Evolutionary conservation across 2,329 filamentous ascomycete species (phyloP).

Genomic region (Fusarium foetens): DNA sequence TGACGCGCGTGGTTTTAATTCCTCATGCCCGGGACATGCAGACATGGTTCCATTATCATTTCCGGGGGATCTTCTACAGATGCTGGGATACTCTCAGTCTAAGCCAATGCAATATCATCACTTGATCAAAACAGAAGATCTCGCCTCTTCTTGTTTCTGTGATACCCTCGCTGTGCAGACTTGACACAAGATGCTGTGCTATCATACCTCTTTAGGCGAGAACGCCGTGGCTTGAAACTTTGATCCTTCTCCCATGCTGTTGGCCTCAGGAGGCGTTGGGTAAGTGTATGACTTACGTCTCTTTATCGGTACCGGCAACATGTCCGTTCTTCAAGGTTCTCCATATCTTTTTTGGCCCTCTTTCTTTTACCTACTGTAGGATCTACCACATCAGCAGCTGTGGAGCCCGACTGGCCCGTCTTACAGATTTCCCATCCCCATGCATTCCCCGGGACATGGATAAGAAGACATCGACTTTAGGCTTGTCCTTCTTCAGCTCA

Average conservation of each 20-base stretch:
- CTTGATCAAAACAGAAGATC: not conserved
- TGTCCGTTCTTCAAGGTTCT: not conserved
- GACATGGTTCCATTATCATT: not conserved
- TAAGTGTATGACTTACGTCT: not conserved
- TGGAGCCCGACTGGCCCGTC: not conserved
- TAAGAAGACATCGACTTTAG: not conserved
- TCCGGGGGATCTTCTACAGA: not conserved
- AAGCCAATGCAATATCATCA: not conserved
- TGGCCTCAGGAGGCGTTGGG: constrained; percentile 14
- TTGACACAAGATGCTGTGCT: constrained; percentile 22
- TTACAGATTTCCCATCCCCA: constrained; percentile 8
- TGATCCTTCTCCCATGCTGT: constrained; percentile 16
- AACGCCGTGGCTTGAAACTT: constrained; percentile 18
- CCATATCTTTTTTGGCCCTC: not conserved
- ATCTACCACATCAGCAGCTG: not conserved
- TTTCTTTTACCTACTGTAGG: not conserved
- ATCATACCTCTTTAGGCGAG: constrained; percentile 9
- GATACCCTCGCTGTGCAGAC: constrained; percentile 1
- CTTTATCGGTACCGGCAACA: not conserved
- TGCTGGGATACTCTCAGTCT: constrained; percentile 2
- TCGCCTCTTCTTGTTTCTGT: constrained; percentile 1
- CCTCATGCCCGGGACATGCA: not conserved
- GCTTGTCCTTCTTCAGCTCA: constrained; percentile 1
- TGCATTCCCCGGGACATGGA: constrained; percentile 6
- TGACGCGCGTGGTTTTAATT: not conserved